Evolutionary conservation across 2,329 filamentous ascomycete species (phyloP).

Genomic region (Fusarium tupiense): DNA sequence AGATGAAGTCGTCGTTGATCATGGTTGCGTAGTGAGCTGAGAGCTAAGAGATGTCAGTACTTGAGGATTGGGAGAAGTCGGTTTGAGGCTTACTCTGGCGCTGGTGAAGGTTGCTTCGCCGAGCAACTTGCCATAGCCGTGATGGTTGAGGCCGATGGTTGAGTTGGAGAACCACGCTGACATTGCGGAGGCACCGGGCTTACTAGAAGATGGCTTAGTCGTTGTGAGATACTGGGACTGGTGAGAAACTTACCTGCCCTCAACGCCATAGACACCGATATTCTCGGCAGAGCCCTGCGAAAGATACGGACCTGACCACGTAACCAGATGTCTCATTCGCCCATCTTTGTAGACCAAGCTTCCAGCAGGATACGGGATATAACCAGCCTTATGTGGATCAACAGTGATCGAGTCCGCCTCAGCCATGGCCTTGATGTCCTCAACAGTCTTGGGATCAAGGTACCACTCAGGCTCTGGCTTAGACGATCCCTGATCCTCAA

Average conservation of each 20-base stretch:
- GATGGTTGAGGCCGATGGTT: constrained; percentile 52
- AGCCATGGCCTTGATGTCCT: constrained; percentile 52
- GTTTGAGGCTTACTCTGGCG: constrained; percentile 45
- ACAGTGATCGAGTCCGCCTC: constrained; percentile 57
- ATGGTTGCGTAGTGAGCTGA: constrained; percentile 55
- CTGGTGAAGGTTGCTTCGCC: constrained; percentile 57
- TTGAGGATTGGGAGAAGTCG: fast-evolving
- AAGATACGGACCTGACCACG: constrained; percentile 55
- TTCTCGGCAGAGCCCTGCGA: constrained; percentile 51
- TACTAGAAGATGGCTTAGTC: constrained; percentile 34
- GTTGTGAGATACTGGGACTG: fast-evolving
- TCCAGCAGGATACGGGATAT: constrained; percentile 58
- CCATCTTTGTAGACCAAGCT: constrained; percentile 56
- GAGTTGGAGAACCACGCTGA: constrained; percentile 56
- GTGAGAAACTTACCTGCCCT: constrained; percentile 49
- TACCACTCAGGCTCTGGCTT: constrained; percentile 48
- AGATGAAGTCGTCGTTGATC: constrained; percentile 50
- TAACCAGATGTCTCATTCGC: constrained; percentile 54
- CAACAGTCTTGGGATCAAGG: constrained; percentile 48
- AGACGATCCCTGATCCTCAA: background rate
- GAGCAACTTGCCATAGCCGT: constrained; percentile 55
- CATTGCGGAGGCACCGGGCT: constrained; percentile 57
- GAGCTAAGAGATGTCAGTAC: constrained; percentile 36
- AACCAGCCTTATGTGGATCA: constrained; percentile 59
- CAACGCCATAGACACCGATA: constrained; percentile 56